Base-by-base conservation (phyloP, 495 filamentous ascomycete species). In the Clohesyomyces aquaticus region DNA sequence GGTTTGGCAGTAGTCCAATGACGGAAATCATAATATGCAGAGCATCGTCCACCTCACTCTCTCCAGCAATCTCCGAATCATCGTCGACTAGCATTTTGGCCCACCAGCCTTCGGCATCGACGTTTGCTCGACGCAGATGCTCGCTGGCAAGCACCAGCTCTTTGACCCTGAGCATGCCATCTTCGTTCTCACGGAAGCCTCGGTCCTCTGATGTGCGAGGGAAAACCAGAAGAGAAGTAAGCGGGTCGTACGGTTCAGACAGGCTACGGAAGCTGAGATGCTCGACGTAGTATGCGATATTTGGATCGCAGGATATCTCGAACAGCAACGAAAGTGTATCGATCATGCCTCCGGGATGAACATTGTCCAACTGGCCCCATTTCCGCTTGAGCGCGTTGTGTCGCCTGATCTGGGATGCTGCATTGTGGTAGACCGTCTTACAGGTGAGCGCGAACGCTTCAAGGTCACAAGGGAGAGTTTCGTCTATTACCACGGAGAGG, bases 381-480 rank as follows among this genome's bases (percentile, higher is more conserved):
- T 49, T 41, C n/a, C 23, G 41, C 38, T 41, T 43, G 11, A 67
- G 59, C 6, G 32, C 27, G 29, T 58, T 57, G 29, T 67, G 64
- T 12, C 55, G 50, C 16, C 43, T 9, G 18, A 67, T 62, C 19
- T 62, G 58, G 12, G 43, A 21, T 18, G 19, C 22, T 21, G 64
- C 64, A 16, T 53, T 50, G 6, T 4, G 3, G 25, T 63, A 53
- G 1, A 67, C 26, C 16, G 28, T 49, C 28, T 58, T 61, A 38
- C 58, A 67, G 12, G 29, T 22, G 14, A 67, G 58, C 1, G 46
- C 50, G 27, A 67, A 57, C 27, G 18, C 11, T 41, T 67, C 58
- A 18, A 67, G 8, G n/a, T 52, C 59, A 22, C 19, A 14, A 9
- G 64, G 58, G 0, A 61, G 28, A 2, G 57, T 57, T 9, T 16